phyloP scores from a whole-genome alignment of 177 flowering plant genomes.

The Vitis hybrid region DNA sequence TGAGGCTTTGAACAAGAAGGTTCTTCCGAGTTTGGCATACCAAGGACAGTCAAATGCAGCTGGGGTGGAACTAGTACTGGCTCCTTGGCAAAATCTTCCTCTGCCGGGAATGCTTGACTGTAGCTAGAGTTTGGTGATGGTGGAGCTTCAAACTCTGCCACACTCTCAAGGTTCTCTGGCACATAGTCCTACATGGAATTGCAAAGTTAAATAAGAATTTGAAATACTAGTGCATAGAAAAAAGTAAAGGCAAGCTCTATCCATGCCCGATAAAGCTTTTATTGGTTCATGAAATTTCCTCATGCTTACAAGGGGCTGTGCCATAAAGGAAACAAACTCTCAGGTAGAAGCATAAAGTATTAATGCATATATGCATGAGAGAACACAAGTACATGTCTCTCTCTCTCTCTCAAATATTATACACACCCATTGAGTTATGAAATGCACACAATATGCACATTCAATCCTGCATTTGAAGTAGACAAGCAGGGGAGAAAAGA shows the following conservation, averaged over 20 bases:
- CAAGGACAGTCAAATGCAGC: constrained; percentile 64
- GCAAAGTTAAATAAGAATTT: background rate
- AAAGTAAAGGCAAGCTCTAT: background rate
- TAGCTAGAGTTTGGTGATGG: constrained; percentile 83
- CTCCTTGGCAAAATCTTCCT: constrained; percentile 85
- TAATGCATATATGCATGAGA: too few species aligned
- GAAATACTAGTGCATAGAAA: background rate
- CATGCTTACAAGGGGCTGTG: too few species aligned
- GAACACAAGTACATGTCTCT: too few species aligned
- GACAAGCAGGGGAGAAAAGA: too few species aligned
- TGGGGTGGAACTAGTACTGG: constrained; percentile 73
- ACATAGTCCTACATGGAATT: constrained; percentile 56
- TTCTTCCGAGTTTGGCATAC: constrained; percentile 39
- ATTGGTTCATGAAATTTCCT: too few species aligned
- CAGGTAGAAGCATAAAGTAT: too few species aligned
- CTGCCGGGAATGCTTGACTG: constrained; percentile 49
- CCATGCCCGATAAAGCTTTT: too few species aligned
- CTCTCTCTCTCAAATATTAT: too few species aligned
- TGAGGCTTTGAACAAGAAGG: constrained; percentile 59
- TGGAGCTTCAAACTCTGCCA: constrained; percentile 79
- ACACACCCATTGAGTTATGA: too few species aligned
- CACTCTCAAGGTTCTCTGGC: constrained; percentile 74
- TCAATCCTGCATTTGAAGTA: too few species aligned
- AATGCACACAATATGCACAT: too few species aligned
- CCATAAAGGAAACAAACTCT: too few species aligned